Base-by-base conservation (phyloP, 106 monocot species). In the Phalaenopsis aphrodite region DNA sequence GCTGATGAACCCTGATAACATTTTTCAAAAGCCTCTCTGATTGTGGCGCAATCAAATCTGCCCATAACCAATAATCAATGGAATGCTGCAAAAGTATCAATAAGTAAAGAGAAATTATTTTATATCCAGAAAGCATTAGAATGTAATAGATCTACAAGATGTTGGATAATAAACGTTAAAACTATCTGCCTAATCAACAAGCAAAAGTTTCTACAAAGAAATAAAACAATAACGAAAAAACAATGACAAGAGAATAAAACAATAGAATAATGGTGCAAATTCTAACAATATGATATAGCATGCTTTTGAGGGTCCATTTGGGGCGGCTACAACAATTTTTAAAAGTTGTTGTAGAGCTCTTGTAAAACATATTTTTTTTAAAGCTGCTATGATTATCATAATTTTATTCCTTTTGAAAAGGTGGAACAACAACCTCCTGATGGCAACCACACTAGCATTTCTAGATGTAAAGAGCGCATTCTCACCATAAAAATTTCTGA, bases 1-100 rank as follows among this genome's bases (percentile, higher is more conserved):
- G 96, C 46, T 39, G 72, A 47, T 87, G 81, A 81, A 96, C 94
- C 75, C 92, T 88, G 64, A 88, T 68, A 24, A 92, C 91, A 87
- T 92, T 96, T 88, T 89, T 90, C 83, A 96, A 83, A 17, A 92
- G 86, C 81, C 94, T 90, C 83, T 88, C 77, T 46, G 92, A 92
- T 81, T 90, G 84, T 67, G 97, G 92, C 55, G 94, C 84, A 86
- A 91, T 92, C 86, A 98, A 85, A 89, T 94, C 94, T 73, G 88
- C 80, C 94, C 97, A 98, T 42, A 98, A 82, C 97, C 94, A 94
- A 77, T 92, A 98, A 84, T 98, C 97, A 41, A 98, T 76, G 18
- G 94, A 98, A 85, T 94, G 94, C 94, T 98, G 90, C 83, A 91
- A 24, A 43, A 21, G 19, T 76, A 19, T 49, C n/a, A 76, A 41